phyloP scores from a whole-genome alignment of 495 filamentous ascomycete species.

The Evansstolkia leycettana region DNA sequence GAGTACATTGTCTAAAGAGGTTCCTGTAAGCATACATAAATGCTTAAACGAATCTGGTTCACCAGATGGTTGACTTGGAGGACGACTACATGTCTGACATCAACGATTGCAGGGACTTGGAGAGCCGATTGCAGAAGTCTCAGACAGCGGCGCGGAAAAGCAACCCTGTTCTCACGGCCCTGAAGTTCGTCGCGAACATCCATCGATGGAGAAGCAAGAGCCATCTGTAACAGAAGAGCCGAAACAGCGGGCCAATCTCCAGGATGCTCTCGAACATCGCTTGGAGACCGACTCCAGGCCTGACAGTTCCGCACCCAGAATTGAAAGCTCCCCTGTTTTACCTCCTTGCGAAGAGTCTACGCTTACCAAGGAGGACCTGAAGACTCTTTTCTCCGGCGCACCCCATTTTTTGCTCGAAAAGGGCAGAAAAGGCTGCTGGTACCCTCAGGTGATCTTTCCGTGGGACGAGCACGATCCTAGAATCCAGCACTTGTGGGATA shows the following conservation, averaged over 20 bases:
- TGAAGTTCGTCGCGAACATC: too few relatives aligned
- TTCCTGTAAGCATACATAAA: not conserved
- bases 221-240: slow-evolving; percentile 10
- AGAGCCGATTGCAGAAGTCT: not conserved
- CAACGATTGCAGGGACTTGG: not conserved
- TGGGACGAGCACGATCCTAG: slow-evolving; percentile 50
- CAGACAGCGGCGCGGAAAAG: not conserved
- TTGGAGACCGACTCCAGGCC: slow-evolving; percentile 5
- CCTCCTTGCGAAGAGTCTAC: not conserved
- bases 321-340: not conserved
- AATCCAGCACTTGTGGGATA: slow-evolving; percentile 53
- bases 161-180: not conserved
- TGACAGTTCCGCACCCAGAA: not conserved
- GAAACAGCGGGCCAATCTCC: slow-evolving; percentile 18
- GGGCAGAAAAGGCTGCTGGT: slow-evolving; percentile 40
- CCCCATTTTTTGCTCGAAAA: slow-evolving; percentile 52
- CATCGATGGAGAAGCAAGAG: not conserved
- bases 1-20: not conserved
- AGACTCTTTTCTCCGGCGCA: slow-evolving; percentile 63
- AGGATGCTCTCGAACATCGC: slow-evolving; percentile 16
- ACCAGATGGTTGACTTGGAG: too few relatives aligned
- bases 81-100: not conserved
- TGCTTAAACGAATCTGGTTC: not conserved
- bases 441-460: slow-evolving; percentile 56
- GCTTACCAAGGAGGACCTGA: slow-evolving; percentile 49